Base-by-base conservation (phyloP, 805 yeast species). In the Nakazawaea wyomingensis region DNA sequence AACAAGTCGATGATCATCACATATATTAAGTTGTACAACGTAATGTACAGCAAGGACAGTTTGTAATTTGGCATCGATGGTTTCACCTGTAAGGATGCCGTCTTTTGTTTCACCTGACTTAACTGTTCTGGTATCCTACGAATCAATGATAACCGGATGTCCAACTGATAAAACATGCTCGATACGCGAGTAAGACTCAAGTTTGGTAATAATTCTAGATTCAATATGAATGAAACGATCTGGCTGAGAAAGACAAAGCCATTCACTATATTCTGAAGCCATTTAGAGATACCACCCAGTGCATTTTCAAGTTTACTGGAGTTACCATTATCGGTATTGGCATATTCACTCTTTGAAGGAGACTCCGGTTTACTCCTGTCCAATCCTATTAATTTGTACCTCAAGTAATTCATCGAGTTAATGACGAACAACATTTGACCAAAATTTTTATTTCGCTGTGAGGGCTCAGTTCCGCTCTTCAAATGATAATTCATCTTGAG, bases 21-120 rank as follows among this genome's bases (percentile, higher is more conserved):
- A 98, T 98, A 93, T 1, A 90, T 48, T 1, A 90, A 82, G 54
- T 95, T 95, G 66, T 87, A 88, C 48, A 91, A 77, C 46, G 82
- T 71, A 53, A 85, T 85, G 53, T 85, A 85, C 56, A 83, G 76
- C 68, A 55, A 65, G 46, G 51, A 59, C 39, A 50, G 53, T 58
- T 53, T 52, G 65, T 33, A 61, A 62, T 29, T 72, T 74, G 57
- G 56, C 64, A 51, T 48, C 60, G 52, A 51, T 66, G 54, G 49
- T 57, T 51, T 66, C 77, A 50, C 71, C 68, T 50, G 74, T 76
- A 39, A 50, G 37, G 43, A 52, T 46, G n/a, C 63, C 56, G 40
- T 39, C 29, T 40, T 39, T 17, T 51, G 45, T 31, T 50, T 53
- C 22, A 82, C 70, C 37, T 80, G 74, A 38, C 78, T 57, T 52